Percentiles rank a stretch among this genome's conserved stretches.
phyloP scores from a whole-genome alignment of 2,329 filamentous ascomycete species.

The Ophioceras dolichostomum region DNA sequence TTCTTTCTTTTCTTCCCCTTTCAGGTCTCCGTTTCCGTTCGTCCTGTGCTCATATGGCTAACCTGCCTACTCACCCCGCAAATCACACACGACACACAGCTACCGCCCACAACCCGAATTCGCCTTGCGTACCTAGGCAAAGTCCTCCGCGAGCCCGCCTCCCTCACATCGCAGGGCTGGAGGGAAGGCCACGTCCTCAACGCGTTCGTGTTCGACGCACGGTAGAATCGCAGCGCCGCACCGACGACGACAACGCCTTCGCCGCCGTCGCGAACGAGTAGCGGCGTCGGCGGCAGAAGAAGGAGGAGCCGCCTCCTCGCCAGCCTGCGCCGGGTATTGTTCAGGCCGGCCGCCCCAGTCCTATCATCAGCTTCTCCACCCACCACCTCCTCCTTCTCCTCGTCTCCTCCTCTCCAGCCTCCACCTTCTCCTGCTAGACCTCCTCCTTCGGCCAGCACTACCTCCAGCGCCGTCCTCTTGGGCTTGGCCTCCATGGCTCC shows the following conservation, averaged over 20 bases:
- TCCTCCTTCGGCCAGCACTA: no score
- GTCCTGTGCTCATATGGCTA: neutral
- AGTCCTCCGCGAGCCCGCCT: conserved; percentile 56
- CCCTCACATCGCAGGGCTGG: conserved; percentile 63
- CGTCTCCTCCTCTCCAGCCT: no score
- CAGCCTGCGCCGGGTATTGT: no score
- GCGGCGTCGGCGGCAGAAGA: no score
- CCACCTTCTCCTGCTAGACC: no score
- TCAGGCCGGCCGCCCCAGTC: no score
- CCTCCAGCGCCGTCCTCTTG: neutral
- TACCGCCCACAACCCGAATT: conserved; percentile 46
- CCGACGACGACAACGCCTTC: neutral
- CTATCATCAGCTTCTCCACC: no score
- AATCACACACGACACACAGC: conserved; percentile 24
- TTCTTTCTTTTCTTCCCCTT: neutral
- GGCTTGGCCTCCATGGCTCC: neutral
- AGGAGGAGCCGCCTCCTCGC: no score
- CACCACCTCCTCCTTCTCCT: no score
- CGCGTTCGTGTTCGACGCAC: conserved; percentile 49
- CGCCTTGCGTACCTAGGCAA: conserved; percentile 72
- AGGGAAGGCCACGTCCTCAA: conserved; percentile 64
- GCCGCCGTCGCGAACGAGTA: no score
- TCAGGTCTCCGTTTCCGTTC: no score
- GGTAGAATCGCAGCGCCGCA: neutral
- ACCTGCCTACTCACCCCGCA: no score